These are phyloP conservation scores for Cladosporium colombiae DNA, from an alignment of 2,329 filamentous ascomycete genomes.

Conservation along the genomic window DNA sequence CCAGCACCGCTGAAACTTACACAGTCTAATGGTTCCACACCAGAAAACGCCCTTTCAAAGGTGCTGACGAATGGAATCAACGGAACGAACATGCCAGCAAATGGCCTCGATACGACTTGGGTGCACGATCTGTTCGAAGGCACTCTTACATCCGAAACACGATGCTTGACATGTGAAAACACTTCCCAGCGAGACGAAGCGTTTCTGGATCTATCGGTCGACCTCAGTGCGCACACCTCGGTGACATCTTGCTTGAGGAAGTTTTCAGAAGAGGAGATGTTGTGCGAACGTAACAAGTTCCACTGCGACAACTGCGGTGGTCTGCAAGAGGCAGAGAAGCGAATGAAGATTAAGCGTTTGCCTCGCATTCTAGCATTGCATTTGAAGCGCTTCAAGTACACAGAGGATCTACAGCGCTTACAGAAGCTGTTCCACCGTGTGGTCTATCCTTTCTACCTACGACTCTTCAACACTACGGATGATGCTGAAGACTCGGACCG, in stretches of 20 bases:
- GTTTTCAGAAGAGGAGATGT: slow-evolving; percentile 97
- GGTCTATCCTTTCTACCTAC: slow-evolving; percentile 93
- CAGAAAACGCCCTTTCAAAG: slow-evolving; percentile 27
- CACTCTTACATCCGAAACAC: slow-evolving; percentile 89
- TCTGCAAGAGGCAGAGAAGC: slow-evolving; percentile 94
- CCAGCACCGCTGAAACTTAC: slow-evolving; percentile 37
- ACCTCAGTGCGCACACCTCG: slow-evolving; percentile 91
- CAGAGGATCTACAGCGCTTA: slow-evolving; percentile 86
- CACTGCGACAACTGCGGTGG: slow-evolving; percentile 97
- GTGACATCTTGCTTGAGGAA: slow-evolving; percentile 94
- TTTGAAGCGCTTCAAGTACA: slow-evolving; percentile 97
- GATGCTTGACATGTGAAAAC: slow-evolving; percentile 94
- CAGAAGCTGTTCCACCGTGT: slow-evolving; percentile 97
- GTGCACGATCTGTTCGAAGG: slow-evolving; percentile 98
- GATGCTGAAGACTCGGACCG: slow-evolving; percentile 92
- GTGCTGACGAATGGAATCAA: slow-evolving; percentile 26
- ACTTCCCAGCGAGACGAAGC: slow-evolving; percentile 93
- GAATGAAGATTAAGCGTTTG: slow-evolving; percentile 97
- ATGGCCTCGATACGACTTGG: slow-evolving; percentile 61
- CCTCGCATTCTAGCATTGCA: slow-evolving; percentile 91
- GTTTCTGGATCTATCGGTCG: slow-evolving; percentile 93
- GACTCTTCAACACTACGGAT: slow-evolving; percentile 96
- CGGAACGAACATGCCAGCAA: slow-evolving; percentile 21
- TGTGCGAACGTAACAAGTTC: slow-evolving; percentile 98
- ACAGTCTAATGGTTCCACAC: slow-evolving; percentile 30